These are phyloP conservation scores for Podospora australis DNA, from an alignment of 495 filamentous ascomycete genomes.

Conservation along the genomic window DNA sequence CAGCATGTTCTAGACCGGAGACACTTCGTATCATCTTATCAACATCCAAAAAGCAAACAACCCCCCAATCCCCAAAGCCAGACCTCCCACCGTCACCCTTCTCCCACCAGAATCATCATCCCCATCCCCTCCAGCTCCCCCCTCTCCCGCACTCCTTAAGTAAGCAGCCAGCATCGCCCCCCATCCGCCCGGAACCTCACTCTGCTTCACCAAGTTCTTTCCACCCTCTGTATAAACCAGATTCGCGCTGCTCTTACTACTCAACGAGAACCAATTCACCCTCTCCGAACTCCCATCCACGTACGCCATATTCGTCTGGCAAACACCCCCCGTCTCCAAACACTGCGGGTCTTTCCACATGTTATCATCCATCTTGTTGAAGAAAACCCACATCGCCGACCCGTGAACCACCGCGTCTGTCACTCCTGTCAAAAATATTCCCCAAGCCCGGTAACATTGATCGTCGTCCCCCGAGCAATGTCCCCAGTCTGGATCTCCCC, in stretches of 20 bases:
- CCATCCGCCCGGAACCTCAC: conserved; percentile 41
- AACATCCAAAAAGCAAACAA: not conserved
- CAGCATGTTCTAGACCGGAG: not conserved
- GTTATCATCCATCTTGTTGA: conserved; percentile 33
- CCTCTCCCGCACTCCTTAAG: conserved; percentile 10
- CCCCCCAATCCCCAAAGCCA: conserved; percentile 3
- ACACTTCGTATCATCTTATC: not conserved
- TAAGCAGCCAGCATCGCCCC: conserved; percentile 33
- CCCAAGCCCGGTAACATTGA: conserved; percentile 39
- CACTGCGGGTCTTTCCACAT: conserved; percentile 16
- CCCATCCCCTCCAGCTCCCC: not conserved
- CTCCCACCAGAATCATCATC: conserved; percentile 1
- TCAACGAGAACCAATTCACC: conserved; percentile 38
- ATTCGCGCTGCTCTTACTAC: conserved; percentile 37
- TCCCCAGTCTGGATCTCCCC: conserved; percentile 15
- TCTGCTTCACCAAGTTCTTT: conserved; percentile 27
- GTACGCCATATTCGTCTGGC: conserved; percentile 39
- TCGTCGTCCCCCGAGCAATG: conserved; percentile 19
- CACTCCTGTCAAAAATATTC: conserved; percentile 29
- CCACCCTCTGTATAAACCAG: conserved; percentile 29
- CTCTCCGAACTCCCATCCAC: conserved; percentile 24
- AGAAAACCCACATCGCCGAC: conserved; percentile 47
- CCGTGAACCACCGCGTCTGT: conserved; percentile 42
- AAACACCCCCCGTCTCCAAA: conserved; percentile 21
- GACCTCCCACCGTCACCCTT: not conserved